These are phyloP conservation scores for Suillus subaureus DNA, from an alignment of 768 basidiomycete species.

Conservation along the genomic window DNA sequence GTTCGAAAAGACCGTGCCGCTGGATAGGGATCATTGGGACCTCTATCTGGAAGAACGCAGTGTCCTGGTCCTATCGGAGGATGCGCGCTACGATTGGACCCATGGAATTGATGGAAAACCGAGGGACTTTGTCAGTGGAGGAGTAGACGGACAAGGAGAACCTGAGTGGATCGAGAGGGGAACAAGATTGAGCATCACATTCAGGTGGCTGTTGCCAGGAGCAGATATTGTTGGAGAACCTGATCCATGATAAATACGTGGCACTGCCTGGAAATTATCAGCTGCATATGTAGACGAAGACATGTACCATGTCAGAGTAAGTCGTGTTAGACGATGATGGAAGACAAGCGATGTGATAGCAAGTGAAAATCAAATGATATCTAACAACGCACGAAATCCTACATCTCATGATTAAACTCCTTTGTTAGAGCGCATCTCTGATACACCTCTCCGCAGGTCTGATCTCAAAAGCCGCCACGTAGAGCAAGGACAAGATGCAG, in stretches of 20 bases:
- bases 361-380: slow-evolving; percentile 29
- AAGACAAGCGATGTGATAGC: slow-evolving; percentile 12
- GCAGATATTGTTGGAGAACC: slow-evolving; percentile 73
- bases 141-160: slow-evolving; percentile 20
- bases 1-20: background rate
- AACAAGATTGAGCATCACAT: slow-evolving; percentile 77
- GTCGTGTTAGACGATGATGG: background rate
- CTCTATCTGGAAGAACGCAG: slow-evolving; percentile 78
- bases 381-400: slow-evolving; percentile 30
- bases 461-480: slow-evolving; percentile 75
- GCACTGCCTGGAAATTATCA: background rate
- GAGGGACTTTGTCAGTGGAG: slow-evolving; percentile 56
- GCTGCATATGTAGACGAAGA: background rate
- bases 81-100: slow-evolving; percentile 84
- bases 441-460: slow-evolving; percentile 6
- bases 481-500: slow-evolving; percentile 95
- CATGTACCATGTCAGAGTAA: background rate
- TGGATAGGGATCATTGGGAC: slow-evolving; percentile 31
- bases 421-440: slow-evolving; percentile 2
- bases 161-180: slow-evolving; percentile 51
- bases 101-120: slow-evolving; percentile 78
- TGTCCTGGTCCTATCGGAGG: slow-evolving; percentile 74
- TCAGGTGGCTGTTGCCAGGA: slow-evolving; percentile 83
- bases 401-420: slow-evolving; percentile 17
- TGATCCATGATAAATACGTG: slow-evolving; percentile 14